Percentiles rank a stretch among this genome's conserved stretches.
Conservation (phyloP, 805 yeast genomes). For the Danielozyma ontarioensis region DNA sequence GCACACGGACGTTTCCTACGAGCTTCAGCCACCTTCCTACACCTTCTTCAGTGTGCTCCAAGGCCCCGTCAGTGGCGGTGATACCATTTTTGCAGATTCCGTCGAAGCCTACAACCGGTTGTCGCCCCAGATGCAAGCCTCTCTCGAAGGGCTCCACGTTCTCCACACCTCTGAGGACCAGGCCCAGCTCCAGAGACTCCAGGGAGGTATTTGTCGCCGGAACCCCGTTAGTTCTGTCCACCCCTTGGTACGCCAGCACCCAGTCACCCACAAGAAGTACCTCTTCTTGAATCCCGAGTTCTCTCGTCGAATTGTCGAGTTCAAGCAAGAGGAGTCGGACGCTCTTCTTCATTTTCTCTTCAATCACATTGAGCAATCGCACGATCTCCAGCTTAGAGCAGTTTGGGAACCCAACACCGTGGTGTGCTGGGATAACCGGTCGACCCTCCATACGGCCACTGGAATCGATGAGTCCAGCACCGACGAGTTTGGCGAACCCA, state of each 20-base stretch:
- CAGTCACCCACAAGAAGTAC: constrained; percentile 13
- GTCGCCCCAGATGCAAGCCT: constrained; percentile 13
- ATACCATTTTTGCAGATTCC: constrained; percentile 16
- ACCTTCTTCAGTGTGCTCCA: constrained; percentile 14
- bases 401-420: constrained; percentile 14
- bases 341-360: constrained; percentile 13
- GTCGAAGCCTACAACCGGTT: constrained; percentile 15
- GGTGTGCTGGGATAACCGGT: constrained; percentile 15
- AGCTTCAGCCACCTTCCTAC: constrained; percentile 14
- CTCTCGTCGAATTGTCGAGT: constrained; percentile 12
- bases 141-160: constrained; percentile 10
- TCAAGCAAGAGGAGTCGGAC: constrained; percentile 15
- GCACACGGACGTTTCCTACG: constrained; percentile 16
- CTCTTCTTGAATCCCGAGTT: constrained; percentile 14
- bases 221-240: constrained; percentile 12
- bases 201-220: constrained; percentile 13
- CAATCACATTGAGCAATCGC: constrained; percentile 11
- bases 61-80: constrained; percentile 16
- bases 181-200: constrained; percentile 10
- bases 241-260: constrained; percentile 15
- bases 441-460: constrained; percentile 13
- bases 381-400: constrained; percentile 15
- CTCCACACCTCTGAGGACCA: constrained; percentile 14
- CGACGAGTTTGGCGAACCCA: constrained; percentile 8
- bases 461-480: constrained; percentile 31